Conservation (phyloP, 805 yeast genomes). For the Candida vaughaniae region DNA sequence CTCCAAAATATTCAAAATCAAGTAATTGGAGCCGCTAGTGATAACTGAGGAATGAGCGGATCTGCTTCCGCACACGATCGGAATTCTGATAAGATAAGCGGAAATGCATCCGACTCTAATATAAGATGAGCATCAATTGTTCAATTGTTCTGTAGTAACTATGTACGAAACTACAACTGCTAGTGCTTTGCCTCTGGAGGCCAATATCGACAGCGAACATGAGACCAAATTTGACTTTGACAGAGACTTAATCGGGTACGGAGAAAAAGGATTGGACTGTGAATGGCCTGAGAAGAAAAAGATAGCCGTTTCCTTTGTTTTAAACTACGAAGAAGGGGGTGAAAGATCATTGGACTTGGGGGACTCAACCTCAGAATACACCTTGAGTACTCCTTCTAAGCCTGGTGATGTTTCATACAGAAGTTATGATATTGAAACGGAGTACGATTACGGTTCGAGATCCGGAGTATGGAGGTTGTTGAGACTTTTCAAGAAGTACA, state of each 20-base stretch:
- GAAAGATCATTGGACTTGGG: constrained; percentile 17
- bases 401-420: constrained; percentile 10
- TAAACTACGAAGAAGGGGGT: constrained; percentile 27
- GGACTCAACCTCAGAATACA: constrained; percentile 14
- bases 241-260: constrained; percentile 20
- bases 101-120: no score
- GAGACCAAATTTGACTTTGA: constrained; percentile 14
- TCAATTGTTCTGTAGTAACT: no score
- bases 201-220: constrained; percentile 5
- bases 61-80: no score
- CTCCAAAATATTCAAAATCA: no score
- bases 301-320: constrained; percentile 21
- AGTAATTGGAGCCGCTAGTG: no score
- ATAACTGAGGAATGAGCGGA: no score
- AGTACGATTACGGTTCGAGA: constrained; percentile 16
- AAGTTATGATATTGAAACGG: constrained; percentile 13
- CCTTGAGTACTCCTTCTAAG: constrained; percentile 12
- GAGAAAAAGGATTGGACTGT: constrained; percentile 21
- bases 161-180: neutral
- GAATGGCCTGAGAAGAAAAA: constrained; percentile 20
- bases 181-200: constrained; percentile 4
- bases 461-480: constrained; percentile 15
- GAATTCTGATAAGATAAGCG: no score
- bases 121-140: no score
- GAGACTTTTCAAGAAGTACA: constrained; percentile 10